Conservation (phyloP, 2,329 filamentous ascomycete species). For the Scopulariopsis brevicaulis region DNA sequence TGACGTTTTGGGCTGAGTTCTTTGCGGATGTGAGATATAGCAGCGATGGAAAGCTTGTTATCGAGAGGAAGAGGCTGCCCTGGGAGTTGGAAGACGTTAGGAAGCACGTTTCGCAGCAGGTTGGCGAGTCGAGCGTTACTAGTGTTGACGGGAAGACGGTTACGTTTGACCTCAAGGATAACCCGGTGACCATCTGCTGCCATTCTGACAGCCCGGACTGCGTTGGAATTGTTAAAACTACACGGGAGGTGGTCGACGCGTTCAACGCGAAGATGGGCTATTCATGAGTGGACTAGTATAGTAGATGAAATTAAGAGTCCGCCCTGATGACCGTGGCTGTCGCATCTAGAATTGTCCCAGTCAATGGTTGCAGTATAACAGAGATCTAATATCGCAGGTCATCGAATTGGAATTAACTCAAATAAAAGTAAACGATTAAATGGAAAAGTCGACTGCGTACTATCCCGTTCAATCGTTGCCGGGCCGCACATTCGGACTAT, state of each 20-base stretch:
- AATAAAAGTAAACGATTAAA: too few species aligned
- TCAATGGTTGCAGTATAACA: too few species aligned
- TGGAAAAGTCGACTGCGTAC: too few species aligned
- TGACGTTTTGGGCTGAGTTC: constrained; percentile 15
- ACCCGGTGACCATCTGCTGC: constrained; percentile 30
- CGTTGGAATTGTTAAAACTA: constrained; percentile 27
- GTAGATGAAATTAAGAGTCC: too few species aligned
- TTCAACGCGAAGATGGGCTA: constrained; percentile 18
- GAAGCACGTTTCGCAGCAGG: constrained; percentile 26
- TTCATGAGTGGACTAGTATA: background rate
- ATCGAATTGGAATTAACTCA: too few species aligned
- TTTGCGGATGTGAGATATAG: constrained; percentile 16
- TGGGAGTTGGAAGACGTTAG: constrained; percentile 22
- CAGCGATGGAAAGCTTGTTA: constrained; percentile 12
- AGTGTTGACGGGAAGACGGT: constrained; percentile 26
- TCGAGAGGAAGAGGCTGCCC: constrained; percentile 43
- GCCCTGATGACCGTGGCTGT: too few species aligned
- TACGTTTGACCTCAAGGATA: constrained; percentile 24
- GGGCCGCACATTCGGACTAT: too few species aligned
- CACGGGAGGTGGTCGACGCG: constrained; percentile 23
- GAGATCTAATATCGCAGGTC: too few species aligned
- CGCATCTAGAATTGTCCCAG: too few species aligned
- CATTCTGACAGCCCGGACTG: constrained; percentile 34
- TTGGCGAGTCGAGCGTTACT: constrained; percentile 25
- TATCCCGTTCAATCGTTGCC: too few species aligned